A percentile compares a stretch with the other conserved stretches of the same genome.
These are phyloP conservation scores for Scedosporium aurantiacum DNA, from an alignment of 2,329 filamentous ascomycete genomes.

Conservation along the genomic window DNA sequence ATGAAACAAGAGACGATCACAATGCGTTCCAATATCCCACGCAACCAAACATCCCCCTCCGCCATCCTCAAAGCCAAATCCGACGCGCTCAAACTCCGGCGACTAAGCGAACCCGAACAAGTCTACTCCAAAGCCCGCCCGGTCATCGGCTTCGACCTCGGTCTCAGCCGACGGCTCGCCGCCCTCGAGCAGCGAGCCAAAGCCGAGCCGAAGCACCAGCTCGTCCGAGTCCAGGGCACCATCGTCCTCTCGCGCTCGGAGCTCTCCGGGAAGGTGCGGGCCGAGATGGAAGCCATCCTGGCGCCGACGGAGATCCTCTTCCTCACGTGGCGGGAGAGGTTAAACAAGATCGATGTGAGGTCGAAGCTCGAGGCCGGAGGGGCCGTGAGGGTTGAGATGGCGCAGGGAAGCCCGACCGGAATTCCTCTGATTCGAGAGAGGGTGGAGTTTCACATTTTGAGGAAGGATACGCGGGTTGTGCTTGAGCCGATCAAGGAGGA, in stretches of 20 bases:
- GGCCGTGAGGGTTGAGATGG: neutral
- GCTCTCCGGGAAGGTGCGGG: neutral
- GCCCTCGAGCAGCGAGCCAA: neutral
- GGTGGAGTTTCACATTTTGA: neutral
- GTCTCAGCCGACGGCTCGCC: neutral
- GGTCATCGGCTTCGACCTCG: slow-evolving; percentile 1
- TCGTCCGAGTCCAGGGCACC: slow-evolving; percentile 2
- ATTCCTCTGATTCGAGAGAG: slow-evolving; percentile 1
- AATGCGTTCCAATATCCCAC: neutral
- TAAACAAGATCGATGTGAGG: neutral
- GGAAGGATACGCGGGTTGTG: neutral
- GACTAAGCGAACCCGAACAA: neutral
- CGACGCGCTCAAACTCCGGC: neutral
- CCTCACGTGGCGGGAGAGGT: slow-evolving; percentile 1
- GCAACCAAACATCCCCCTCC: neutral
- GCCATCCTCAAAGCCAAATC: neutral
- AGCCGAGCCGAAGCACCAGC: neutral
- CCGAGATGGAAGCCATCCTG: neutral
- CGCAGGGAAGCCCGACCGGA: neutral
- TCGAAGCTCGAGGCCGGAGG: neutral
- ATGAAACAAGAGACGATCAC: neutral
- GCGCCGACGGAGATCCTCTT: slow-evolving; percentile 2
- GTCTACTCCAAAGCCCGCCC: slow-evolving; percentile 1
- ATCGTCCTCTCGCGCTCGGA: neutral
- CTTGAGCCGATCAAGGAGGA: neutral